These are phyloP conservation scores for Amaranthus hypochondriacus DNA, from an alignment of 148 eudicot genomes.

Conservation along the genomic window DNA sequence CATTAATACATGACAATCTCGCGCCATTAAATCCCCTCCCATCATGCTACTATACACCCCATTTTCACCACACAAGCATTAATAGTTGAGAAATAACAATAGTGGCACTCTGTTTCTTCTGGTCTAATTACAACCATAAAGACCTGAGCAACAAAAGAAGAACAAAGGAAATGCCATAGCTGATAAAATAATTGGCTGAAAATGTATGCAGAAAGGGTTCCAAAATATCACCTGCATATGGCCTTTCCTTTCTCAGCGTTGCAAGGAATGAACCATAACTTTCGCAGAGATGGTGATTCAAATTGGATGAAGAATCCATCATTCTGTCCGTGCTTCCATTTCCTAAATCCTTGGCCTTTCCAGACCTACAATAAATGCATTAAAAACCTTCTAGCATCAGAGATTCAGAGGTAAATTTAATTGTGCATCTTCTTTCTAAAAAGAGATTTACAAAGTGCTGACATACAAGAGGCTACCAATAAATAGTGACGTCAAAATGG, in stretches of 20 bases:
- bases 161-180: neutral
- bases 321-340: slow-evolving; percentile 91
- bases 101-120: neutral
- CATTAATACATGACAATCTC: too few species aligned
- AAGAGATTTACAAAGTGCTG: too few species aligned
- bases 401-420: neutral
- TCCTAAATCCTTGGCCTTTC: slow-evolving; percentile 97
- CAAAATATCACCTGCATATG: slow-evolving; percentile 64
- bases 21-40: too few species aligned
- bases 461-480: too few species aligned
- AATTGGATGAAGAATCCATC: slow-evolving; percentile 96
- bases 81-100: neutral
- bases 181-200: slow-evolving; percentile 9
- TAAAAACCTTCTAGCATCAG: neutral
- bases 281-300: slow-evolving; percentile 63
- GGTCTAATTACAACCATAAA: neutral
- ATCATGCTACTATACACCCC: too few species aligned
- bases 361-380: slow-evolving; percentile 57
- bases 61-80: neutral
- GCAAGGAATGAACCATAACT: slow-evolving; percentile 82
- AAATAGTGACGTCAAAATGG: too few species aligned
- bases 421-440: too few species aligned
- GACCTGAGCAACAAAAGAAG: neutral
- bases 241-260: slow-evolving; percentile 72
- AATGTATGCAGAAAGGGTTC: slow-evolving; percentile 12